phyloP scores from a whole-genome alignment of 345 rosid species.

The Rhodamnia rubescens region DNA sequence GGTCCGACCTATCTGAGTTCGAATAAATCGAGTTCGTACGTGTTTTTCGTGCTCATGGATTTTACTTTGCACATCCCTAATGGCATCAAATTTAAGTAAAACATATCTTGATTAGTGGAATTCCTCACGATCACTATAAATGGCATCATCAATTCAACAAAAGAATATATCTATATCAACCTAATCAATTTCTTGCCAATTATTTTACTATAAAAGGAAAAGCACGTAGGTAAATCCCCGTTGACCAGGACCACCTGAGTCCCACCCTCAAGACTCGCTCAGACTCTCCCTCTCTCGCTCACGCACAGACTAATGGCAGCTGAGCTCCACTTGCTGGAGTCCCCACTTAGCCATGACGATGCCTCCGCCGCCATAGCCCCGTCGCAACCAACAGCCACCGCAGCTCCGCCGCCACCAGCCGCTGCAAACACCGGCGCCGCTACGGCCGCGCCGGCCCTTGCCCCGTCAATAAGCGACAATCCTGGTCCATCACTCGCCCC shows the following conservation, averaged over 20 bases:
- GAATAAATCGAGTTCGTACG: background rate
- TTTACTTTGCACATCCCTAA: background rate
- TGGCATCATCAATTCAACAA: background rate
- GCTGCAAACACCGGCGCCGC: no score
- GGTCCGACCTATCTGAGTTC: background rate
- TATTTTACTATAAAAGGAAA: background rate
- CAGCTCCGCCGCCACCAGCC: background rate
- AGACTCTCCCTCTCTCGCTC: background rate
- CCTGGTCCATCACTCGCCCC: constrained; percentile 17
- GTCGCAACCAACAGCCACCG: background rate
- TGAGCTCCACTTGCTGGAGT: constrained; percentile 27
- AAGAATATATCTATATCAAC: background rate
- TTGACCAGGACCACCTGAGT: background rate
- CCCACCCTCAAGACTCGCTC: background rate
- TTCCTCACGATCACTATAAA: background rate
- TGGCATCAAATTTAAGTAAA: background rate
- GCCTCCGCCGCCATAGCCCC: background rate
- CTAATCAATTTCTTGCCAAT: background rate
- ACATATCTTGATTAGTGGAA: background rate
- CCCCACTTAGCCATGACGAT: background rate
- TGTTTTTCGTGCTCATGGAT: background rate
- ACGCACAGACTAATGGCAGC: constrained; percentile 20
- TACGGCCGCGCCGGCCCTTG: background rate
- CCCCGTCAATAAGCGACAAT: constrained; percentile 12
- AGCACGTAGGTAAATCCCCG: background rate